Conservation (phyloP, 352 stramenopile species). For the Aphanomyces astaci region DNA sequence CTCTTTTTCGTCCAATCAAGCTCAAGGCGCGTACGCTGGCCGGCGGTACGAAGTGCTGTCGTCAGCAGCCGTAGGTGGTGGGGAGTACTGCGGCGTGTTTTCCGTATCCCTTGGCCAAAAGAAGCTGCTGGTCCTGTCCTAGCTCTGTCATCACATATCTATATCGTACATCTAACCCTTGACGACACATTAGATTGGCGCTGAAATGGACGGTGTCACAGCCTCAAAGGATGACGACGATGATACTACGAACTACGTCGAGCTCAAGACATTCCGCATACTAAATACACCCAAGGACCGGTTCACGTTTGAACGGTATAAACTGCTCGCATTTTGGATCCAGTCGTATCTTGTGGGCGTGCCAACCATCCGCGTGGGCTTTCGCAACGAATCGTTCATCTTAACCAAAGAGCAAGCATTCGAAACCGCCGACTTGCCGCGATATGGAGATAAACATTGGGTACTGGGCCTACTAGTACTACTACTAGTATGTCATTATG, state of each 20-base stretch:
- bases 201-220: conserved; percentile 63
- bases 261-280: conserved; percentile 64
- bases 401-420: conserved; percentile 62
- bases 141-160: not conserved
- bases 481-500: no score
- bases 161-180: not conserved
- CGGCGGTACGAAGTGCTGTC: conserved; percentile 62
- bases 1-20: conserved; percentile 46
- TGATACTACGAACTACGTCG: conserved; percentile 34
- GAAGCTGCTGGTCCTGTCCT: conserved; percentile 34
- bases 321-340: conserved; percentile 77
- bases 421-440: conserved; percentile 47
- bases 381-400: conserved; percentile 53
- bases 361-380: conserved; percentile 61
- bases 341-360: conserved; percentile 72
- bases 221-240: conserved; percentile 28
- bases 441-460: conserved; percentile 63
- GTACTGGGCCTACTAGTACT: no score
- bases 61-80: conserved; percentile 35
- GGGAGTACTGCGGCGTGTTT: conserved; percentile 70
- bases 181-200: conserved; percentile 24
- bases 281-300: conserved; percentile 52
- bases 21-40: conserved; percentile 52
- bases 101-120: conserved; percentile 43
- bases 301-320: conserved; percentile 70